Evolutionary conservation across 1,284 basidiomycete genomes (phyloP), one percentile per base, ranked within the genome.

Genomic region (Thecaphora thlaspeos): DNA sequence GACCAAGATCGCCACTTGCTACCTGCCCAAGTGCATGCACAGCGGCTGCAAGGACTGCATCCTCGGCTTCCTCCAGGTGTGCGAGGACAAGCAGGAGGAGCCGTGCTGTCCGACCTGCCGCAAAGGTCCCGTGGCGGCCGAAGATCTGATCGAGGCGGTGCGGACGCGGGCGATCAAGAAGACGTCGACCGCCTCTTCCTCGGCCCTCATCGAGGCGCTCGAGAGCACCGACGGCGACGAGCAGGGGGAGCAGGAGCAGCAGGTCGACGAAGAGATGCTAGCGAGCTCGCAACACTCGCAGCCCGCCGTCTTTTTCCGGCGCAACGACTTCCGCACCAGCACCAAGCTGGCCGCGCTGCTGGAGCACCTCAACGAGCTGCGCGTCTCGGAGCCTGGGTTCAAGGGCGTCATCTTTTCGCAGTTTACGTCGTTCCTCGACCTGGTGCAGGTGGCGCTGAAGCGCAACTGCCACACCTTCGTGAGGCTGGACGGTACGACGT

Each of bases 401-500:
- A 79, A 79, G 32, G 78, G 75, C 21, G 79, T 80, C 7, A 75
- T 80, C n/a, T 77, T 79, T 48, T 70, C 60, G 2, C 78, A 81
- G 61, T 81, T 81, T 58, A 81, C 80, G 2, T 73, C 70, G 4
- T 80, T 81, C 51, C 65, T 81, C 36, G 71, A 77, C 41, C 54
- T 77, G 4, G 57, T 77, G 48, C 56, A 75, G 45, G 57, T 61
- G 4, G 50, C 68, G 1, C 52, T 77, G 5, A 22, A 43, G 11
- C 63, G 71, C 2, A 54, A 63, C 14, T 53, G 59, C 3, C 71
- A 72, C 43, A 36, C 49, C 0, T 71, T 57, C 23, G 48, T 77
- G 7, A 61, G 75, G 9, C 89, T 97, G 58, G 94, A 98, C 77
- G 94, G 94, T 2, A 85, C 88, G 0, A 94, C 96, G 87, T 87